Conservation (phyloP, 768 basidiomycete genomes). For the Leccinum subtestaceum region DNA sequence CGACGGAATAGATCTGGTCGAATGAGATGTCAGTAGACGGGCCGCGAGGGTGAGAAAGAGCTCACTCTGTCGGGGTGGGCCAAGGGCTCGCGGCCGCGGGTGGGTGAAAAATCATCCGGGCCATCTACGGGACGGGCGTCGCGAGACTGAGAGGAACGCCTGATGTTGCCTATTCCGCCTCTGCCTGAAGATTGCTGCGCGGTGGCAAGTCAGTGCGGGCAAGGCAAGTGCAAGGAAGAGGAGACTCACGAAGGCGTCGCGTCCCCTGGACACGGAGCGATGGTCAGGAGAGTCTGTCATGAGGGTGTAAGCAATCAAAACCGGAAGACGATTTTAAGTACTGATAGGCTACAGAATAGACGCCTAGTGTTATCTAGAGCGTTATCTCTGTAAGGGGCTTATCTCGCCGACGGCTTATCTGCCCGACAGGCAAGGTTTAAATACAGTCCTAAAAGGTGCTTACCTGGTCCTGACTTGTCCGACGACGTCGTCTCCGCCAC, state of each 20-base stretch:
- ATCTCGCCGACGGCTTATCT: slow-evolving; percentile 21
- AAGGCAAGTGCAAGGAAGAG: background rate
- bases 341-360: background rate
- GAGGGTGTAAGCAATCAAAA: slow-evolving; percentile 2
- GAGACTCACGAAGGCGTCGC: slow-evolving; percentile 53
- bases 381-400: slow-evolving; percentile 20
- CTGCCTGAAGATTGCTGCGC: slow-evolving; percentile 57
- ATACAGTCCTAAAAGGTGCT: slow-evolving; percentile 1
- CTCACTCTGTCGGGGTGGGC: slow-evolving; percentile 38
- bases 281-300: slow-evolving; percentile 32
- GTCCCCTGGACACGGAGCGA: slow-evolving; percentile 57
- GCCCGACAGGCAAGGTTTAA: slow-evolving; percentile 1
- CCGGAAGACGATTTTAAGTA: background rate
- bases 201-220: background rate
- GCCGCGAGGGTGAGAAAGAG: background rate
- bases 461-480: slow-evolving; percentile 13
- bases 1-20: slow-evolving; percentile 45
- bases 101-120: slow-evolving; percentile 50
- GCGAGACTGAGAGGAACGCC: slow-evolving; percentile 44
- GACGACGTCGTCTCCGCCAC: slow-evolving; percentile 10
- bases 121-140: slow-evolving; percentile 42
- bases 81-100: slow-evolving; percentile 61
- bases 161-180: slow-evolving; percentile 70
- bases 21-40: background rate
- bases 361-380: slow-evolving; percentile 16